phyloP scores from a whole-genome alignment of 2,329 filamentous ascomycete species.

The Colletotrichum eleusines region DNA sequence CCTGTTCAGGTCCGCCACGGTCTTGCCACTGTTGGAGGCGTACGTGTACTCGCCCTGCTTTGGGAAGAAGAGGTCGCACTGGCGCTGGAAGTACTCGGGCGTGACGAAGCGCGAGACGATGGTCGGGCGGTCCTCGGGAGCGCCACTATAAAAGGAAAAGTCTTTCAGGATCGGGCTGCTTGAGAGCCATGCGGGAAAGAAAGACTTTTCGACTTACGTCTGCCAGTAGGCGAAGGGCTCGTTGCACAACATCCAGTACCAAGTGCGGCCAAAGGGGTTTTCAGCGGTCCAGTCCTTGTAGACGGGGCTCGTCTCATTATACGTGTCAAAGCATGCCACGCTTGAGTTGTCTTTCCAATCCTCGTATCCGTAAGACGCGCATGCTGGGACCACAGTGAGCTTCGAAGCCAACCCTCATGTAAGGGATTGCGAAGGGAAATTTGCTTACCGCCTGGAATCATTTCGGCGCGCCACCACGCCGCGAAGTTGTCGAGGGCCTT shows the following conservation, averaged over 20 bases:
- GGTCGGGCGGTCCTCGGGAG: constrained; percentile 57
- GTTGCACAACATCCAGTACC: constrained; percentile 73
- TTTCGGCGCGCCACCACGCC: constrained; percentile 61
- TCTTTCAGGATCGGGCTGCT: constrained; percentile 38
- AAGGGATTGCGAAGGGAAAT: too few relatives aligned
- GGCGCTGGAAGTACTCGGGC: constrained; percentile 65
- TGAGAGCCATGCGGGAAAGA: neutral
- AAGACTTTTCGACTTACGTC: constrained; percentile 51
- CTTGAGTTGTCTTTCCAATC: constrained; percentile 56
- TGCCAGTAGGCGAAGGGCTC: constrained; percentile 65
- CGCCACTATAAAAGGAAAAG: constrained; percentile 52
- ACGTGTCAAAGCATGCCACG: constrained; percentile 65
- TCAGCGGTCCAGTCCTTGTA: constrained; percentile 62
- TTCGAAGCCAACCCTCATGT: neutral
- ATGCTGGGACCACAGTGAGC: constrained; percentile 50
- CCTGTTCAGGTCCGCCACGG: constrained; percentile 62
- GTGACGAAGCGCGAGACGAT: constrained; percentile 65
- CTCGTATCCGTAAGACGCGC: constrained; percentile 60
- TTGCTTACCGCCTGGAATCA: constrained; percentile 61
- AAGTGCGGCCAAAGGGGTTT: constrained; percentile 64
- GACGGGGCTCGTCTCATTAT: constrained; percentile 61
- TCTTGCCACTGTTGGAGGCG: constrained; percentile 59
- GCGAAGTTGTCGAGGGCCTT: constrained; percentile 67
- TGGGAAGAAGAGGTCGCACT: constrained; percentile 69
- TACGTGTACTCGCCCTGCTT: constrained; percentile 61